These are phyloP conservation scores for Sordaria brevicollis DNA, from an alignment of 495 filamentous ascomycete species.

Conservation along the genomic window DNA sequence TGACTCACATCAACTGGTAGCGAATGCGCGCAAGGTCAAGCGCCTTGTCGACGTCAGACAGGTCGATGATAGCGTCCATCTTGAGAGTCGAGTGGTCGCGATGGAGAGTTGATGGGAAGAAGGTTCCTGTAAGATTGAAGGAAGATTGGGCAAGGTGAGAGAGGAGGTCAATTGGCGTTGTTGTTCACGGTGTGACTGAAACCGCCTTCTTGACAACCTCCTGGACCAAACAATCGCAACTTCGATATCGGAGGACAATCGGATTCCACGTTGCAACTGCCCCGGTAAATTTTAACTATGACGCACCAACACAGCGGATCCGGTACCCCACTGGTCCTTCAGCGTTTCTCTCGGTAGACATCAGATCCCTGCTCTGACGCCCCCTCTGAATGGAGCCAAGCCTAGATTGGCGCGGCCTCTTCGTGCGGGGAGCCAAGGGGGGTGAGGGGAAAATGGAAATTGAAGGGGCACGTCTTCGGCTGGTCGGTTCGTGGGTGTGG, in stretches of 20 bases:
- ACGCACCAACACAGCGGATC: not conserved
- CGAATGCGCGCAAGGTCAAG: conserved; percentile 88
- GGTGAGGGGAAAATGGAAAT: not conserved
- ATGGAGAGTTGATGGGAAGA: not conserved
- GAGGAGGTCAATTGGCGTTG: not conserved
- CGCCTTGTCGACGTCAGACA: conserved; percentile 71
- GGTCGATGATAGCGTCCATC: conserved; percentile 89
- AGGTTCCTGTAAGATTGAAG: not conserved
- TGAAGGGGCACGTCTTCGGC: not conserved
- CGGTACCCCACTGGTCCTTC: not conserved
- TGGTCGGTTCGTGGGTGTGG: not conserved
- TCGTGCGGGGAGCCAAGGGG: not conserved
- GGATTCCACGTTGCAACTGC: not conserved
- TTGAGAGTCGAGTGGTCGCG: conserved; percentile 4
- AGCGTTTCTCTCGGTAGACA: not conserved
- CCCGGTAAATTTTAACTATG: not conserved
- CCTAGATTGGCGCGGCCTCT: not conserved
- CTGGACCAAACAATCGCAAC: not conserved
- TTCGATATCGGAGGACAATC: not conserved
- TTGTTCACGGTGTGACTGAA: not conserved
- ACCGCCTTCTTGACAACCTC: too few species aligned
- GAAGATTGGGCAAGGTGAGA: not conserved
- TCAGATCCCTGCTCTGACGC: not conserved
- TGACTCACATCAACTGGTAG: conserved; percentile 80
- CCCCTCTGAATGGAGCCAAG: not conserved